A percentile compares a stretch with the other conserved stretches of the same genome.
Evolutionary conservation across 2,329 filamentous ascomycete genomes (phyloP).

Genomic region (Alternaria sp.): DNA sequence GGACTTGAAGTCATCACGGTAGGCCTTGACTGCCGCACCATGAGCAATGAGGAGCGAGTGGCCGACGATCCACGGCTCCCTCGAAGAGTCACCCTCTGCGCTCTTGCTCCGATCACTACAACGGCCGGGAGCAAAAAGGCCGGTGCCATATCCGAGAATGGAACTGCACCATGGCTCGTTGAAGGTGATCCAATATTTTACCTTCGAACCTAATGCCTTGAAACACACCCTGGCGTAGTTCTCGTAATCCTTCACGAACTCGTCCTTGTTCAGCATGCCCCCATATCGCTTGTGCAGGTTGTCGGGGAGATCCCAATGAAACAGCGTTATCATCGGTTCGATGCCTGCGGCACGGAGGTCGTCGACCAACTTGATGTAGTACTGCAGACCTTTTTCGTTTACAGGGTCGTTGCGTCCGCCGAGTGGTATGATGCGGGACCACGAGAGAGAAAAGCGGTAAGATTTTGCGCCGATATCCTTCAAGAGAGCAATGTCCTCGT

Average conservation of each 20-base stretch:
- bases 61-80: constrained; percentile 83
- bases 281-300: constrained; percentile 82
- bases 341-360: constrained; percentile 80
- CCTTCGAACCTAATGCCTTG: constrained; percentile 74
- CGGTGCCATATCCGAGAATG: constrained; percentile 80
- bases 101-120: constrained; percentile 79
- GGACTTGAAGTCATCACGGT: constrained; percentile 82
- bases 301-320: constrained; percentile 89
- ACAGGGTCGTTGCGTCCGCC: constrained; percentile 83
- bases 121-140: constrained; percentile 82
- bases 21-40: constrained; percentile 80
- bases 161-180: constrained; percentile 90
- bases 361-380: constrained; percentile 82
- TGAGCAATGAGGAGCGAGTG: constrained; percentile 85
- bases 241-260: constrained; percentile 84
- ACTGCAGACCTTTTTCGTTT: constrained; percentile 79
- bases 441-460: constrained; percentile 87
- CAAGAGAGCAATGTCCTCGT: constrained; percentile 79
- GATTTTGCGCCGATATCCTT: constrained; percentile 76
- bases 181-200: constrained; percentile 90
- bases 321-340: constrained; percentile 81
- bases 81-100: constrained; percentile 74
- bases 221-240: constrained; percentile 81
- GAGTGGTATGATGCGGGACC: constrained; percentile 84
- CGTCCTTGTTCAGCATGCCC: constrained; percentile 79